A percentile compares a stretch with the other conserved stretches of the same genome.
These are phyloP conservation scores for Taphrina deformans DNA, from an alignment of 1,139 yeast species.

Conservation along the genomic window DNA sequence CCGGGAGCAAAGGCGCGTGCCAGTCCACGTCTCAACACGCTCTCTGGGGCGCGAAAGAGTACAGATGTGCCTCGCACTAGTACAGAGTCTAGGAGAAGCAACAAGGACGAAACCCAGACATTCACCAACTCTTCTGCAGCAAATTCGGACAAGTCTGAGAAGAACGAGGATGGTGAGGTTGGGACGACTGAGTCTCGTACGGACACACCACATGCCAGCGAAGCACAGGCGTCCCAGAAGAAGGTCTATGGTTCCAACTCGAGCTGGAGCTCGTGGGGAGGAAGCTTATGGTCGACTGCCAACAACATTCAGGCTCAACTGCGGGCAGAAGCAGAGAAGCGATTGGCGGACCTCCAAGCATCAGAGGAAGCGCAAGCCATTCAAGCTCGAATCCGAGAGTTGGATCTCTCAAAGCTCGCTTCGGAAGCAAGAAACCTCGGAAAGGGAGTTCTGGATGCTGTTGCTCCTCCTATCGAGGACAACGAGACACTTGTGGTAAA, in stretches of 20 bases:
- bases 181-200: background rate
- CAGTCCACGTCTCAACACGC: constrained; percentile 1
- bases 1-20: constrained; percentile 14
- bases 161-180: background rate
- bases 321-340: constrained; percentile 27
- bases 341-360: constrained; percentile 24
- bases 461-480: constrained; percentile 57
- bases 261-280: constrained; percentile 32
- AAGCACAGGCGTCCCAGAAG: constrained; percentile 11
- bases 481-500: constrained; percentile 79
- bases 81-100: constrained; percentile 14
- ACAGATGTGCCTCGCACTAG: background rate
- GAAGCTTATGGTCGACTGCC: constrained; percentile 27
- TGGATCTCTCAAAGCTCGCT: constrained; percentile 23
- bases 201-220: background rate
- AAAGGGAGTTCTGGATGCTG: constrained; percentile 51
- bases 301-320: constrained; percentile 16
- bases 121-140: constrained; percentile 19
- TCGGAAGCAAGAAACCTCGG: constrained; percentile 23
- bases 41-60: background rate
- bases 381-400: constrained; percentile 23
- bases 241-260: constrained; percentile 6
- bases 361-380: constrained; percentile 25
- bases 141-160: constrained; percentile 19
- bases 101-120: constrained; percentile 14